phyloP scores from a whole-genome alignment of 2,329 filamentous ascomycete species.

The Ophiostoma novo-ulmi region DNA sequence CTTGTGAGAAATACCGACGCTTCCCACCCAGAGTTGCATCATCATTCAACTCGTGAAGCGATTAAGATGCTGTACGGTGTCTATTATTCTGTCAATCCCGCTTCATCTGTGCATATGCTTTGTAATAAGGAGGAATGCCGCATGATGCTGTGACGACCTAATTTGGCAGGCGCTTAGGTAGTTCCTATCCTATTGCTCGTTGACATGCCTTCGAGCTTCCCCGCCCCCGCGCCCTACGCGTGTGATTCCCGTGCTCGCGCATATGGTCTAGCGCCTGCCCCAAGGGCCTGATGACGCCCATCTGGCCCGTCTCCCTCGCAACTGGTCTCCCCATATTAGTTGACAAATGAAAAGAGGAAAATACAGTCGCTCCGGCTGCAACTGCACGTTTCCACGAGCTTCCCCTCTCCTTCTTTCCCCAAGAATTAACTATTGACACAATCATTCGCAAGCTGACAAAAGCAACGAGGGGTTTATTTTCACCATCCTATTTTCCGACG shows the following conservation, averaged over 20 bases:
- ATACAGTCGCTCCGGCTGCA: slow-evolving; percentile 3
- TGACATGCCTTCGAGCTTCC: background rate
- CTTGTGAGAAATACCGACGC: background rate
- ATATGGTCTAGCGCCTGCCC: slow-evolving; percentile 12
- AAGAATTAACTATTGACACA: background rate
- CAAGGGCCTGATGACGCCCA: slow-evolving; percentile 8
- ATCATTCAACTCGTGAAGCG: background rate
- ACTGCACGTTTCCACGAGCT: background rate
- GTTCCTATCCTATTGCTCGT: background rate
- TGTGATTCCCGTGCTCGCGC: background rate
- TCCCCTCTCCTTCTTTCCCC: slow-evolving; percentile 6
- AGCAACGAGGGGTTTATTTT: slow-evolving; percentile 5
- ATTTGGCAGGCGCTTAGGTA: background rate
- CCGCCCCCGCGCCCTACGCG: slow-evolving; percentile 13
- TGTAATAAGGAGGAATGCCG: background rate
- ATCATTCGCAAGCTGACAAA: background rate
- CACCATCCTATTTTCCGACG: background rate
- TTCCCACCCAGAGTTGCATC: background rate
- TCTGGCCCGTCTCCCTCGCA: slow-evolving; percentile 12
- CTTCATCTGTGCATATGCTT: background rate
- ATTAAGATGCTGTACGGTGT: background rate
- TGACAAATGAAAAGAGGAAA: slow-evolving; percentile 9
- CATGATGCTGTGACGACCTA: background rate
- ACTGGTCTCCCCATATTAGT: slow-evolving; percentile 11
- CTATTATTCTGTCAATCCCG: too few relatives aligned